Evolutionary conservation across 1,139 yeast species (phyloP).

Genomic region (Saccharomycopsis hybrid): DNA sequence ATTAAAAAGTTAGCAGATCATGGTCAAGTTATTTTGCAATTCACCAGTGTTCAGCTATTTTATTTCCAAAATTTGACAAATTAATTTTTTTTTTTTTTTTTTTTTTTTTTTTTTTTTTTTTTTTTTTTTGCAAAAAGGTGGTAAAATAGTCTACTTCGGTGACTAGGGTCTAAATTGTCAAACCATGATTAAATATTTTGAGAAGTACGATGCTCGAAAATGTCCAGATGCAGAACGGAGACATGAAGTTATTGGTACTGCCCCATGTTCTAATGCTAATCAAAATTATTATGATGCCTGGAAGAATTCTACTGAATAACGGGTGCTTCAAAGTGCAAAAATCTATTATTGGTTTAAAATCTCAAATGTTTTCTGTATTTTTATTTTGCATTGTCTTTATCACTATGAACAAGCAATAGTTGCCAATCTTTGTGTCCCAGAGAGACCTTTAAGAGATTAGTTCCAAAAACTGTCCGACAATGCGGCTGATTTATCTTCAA

Average conservation of each 20-base stretch:
- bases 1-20: conserved; percentile 68
- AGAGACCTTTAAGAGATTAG: no score
- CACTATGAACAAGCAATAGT: conserved; percentile 63
- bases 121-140: conserved; percentile 68
- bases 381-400: conserved; percentile 60
- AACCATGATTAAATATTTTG: conserved; percentile 54
- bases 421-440: conserved; percentile 51
- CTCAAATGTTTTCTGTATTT: conserved; percentile 65
- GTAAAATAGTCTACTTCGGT: conserved; percentile 75
- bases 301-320: conserved; percentile 51
- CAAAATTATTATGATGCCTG: conserved; percentile 65
- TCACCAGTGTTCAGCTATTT: conserved; percentile 76
- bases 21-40: conserved; percentile 79
- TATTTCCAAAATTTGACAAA: conserved; percentile 73
- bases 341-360: conserved; percentile 54
- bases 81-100: no score
- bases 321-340: conserved; percentile 56
- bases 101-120: no score
- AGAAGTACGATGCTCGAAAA: conserved; percentile 52
- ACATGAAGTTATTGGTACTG: conserved; percentile 79
- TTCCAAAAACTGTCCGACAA: conserved; percentile 43
- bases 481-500: conserved; percentile 62
- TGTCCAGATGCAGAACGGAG: conserved; percentile 88
- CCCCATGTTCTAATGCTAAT: conserved; percentile 68
- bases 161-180: conserved; percentile 63